Base-by-base conservation (phyloP, 345 rosid genomes). In the Linum lewisii region DNA sequence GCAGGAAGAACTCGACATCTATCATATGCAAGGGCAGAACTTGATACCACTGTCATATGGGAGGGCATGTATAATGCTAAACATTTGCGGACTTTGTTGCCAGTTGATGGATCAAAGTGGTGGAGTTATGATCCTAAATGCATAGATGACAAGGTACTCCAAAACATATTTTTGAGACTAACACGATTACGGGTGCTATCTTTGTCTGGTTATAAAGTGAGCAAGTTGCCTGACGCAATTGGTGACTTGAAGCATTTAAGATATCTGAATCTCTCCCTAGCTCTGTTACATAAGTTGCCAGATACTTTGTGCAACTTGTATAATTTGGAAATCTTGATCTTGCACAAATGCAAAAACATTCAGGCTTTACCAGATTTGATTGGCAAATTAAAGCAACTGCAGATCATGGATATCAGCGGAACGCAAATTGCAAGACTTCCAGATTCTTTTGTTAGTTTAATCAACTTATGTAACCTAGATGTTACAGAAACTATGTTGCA, bases 161-260 rank as follows among this genome's bases (percentile, higher is more conserved):
- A 21, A 21, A 21, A 34, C 11, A 7, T 65, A n/a, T 10, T 58
- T 14, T 21, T 16, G 7, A 22, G 16, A 36, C 51, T 65, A 18
- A 58, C 34, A 18, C 49, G 37, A 20, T n/a, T 65, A 10, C 57
- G 63, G 10, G 47, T 58, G 23, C 50, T 58, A n/a, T 50, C 51
- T 34, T 42, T 50, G 0, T 23, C 29, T 51, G 36, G 23, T 14
- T 58, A 2, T 45, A 9, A 7, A 37, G 6, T 11, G 6, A 23
- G 26, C 19, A 21, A 15, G 10, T 34, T 65, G 51, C 68, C 62
- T 0, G 45, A 58, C 16, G 49, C 24, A 23, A 58, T 58, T 34
- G 68, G 68, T 36, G 6, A n/a, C 20, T 36, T 65, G 51, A 58
- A 58, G 26, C 50, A 49, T 21, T 58, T 58, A 47, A 32, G 57